phyloP scores from a whole-genome alignment of 768 basidiomycete genomes.

The Suillus alpinus region DNA sequence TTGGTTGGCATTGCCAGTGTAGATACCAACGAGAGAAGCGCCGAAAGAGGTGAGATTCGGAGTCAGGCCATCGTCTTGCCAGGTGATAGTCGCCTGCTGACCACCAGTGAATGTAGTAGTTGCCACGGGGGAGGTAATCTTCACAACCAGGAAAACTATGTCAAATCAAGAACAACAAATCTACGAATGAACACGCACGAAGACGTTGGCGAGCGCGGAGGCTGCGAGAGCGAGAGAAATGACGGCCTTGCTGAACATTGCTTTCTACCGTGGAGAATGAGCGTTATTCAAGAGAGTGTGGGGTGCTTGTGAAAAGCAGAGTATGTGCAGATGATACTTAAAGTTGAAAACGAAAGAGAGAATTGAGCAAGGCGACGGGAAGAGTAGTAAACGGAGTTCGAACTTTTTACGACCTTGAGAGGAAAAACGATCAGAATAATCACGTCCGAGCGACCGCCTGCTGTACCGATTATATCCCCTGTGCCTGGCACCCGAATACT shows the following conservation, averaged over 20 bases:
- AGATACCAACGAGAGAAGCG: constrained; percentile 51
- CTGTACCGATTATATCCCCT: background rate
- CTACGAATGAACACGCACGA: constrained; percentile 35
- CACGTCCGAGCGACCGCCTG: background rate
- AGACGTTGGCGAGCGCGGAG: constrained; percentile 54
- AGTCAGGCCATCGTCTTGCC: constrained; percentile 52
- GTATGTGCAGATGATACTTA: background rate
- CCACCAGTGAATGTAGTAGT: constrained; percentile 49
- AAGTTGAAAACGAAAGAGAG: constrained; percentile 1
- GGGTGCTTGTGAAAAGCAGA: constrained; percentile 11
- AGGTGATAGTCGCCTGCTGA: constrained; percentile 45
- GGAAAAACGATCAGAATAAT: background rate
- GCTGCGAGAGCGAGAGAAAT: constrained; percentile 50
- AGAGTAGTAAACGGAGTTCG: constrained; percentile 29
- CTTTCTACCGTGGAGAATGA: constrained; percentile 18
- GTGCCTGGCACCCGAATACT: background rate
- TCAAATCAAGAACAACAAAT: background rate
- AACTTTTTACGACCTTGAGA: constrained; percentile 13
- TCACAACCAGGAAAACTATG: constrained; percentile 4
- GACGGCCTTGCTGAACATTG: constrained; percentile 53
- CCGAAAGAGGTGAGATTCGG: constrained; percentile 57
- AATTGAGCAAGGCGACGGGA: background rate
- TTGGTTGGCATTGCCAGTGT: constrained; percentile 54
- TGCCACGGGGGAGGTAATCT: constrained; percentile 60
- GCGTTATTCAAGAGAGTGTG: constrained; percentile 22